These are phyloP conservation scores for Pyrenopolyporus hunteri DNA, from an alignment of 495 filamentous ascomycete genomes.

Conservation along the genomic window DNA sequence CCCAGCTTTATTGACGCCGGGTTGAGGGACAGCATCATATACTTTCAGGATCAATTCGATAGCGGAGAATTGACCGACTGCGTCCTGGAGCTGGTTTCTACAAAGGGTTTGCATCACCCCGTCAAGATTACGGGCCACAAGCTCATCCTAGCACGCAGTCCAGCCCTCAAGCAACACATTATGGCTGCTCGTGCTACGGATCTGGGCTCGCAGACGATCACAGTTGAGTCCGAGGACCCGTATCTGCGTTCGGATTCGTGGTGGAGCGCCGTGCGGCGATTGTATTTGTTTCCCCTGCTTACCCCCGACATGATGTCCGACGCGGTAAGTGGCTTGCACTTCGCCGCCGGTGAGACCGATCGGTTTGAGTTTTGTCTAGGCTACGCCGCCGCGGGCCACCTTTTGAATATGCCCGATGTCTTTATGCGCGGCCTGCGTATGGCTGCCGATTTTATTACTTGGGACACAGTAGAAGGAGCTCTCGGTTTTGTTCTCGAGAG, in stretches of 20 bases:
- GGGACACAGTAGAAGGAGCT: constrained; percentile 60
- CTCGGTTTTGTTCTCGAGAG: constrained; percentile 46
- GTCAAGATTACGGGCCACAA: constrained; percentile 56
- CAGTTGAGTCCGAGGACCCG: constrained; percentile 52
- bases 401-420: constrained; percentile 54
- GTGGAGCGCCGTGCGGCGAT: constrained; percentile 53
- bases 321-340: constrained; percentile 24
- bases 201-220: constrained; percentile 44
- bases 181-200: constrained; percentile 38
- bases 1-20: constrained; percentile 40
- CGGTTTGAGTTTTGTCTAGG: constrained; percentile 57
- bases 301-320: constrained; percentile 29
- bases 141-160: constrained; percentile 59
- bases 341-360: constrained; percentile 42
- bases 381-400: constrained; percentile 59
- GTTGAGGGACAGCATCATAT: constrained; percentile 44
- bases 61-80: constrained; percentile 55
- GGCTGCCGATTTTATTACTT: constrained; percentile 54
- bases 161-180: constrained; percentile 46
- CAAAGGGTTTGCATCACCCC: constrained; percentile 44
- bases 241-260: constrained; percentile 57
- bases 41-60: constrained; percentile 48
- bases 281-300: constrained; percentile 56
- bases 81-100: constrained; percentile 52
- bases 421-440: constrained; percentile 52